Percentiles rank a stretch among this genome's conserved stretches.
Conservation (phyloP, 2,329 filamentous ascomycete species). For the Ophiostoma novo-ulmi region DNA sequence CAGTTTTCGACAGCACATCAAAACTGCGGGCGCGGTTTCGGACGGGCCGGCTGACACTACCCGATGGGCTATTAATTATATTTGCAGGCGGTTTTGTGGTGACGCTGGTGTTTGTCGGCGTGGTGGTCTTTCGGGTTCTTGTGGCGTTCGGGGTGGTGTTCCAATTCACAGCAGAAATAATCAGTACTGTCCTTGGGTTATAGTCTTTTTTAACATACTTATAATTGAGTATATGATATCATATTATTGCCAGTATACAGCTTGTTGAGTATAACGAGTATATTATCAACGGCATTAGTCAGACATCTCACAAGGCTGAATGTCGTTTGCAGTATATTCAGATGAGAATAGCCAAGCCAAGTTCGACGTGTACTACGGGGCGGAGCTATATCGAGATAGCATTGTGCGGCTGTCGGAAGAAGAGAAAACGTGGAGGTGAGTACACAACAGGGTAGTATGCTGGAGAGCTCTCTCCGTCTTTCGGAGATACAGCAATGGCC, state of each 20-base stretch:
- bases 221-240: neutral
- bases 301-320: neutral
- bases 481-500: neutral
- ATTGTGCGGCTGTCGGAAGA: neutral
- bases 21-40: conserved; percentile 33
- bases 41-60: conserved; percentile 29
- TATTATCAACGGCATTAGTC: neutral
- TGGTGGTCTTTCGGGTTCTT: conserved; percentile 30
- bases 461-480: conserved; percentile 5
- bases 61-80: conserved; percentile 31
- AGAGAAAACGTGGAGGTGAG: neutral
- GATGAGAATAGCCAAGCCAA: neutral
- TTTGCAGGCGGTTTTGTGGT: conserved; percentile 33
- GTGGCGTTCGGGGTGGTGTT: conserved; percentile 8
- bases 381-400: neutral
- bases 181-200: conserved; percentile 13
- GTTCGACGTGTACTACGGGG: neutral
- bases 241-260: neutral
- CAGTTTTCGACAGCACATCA: conserved; percentile 39
- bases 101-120: conserved; percentile 24
- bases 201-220: neutral
- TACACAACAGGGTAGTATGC: conserved; percentile 1
- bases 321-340: neutral
- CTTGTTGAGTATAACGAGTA: neutral
- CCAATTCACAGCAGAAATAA: conserved; percentile 7